Percentiles rank a stretch among this genome's conserved stretches.
phyloP scores from a whole-genome alignment of 148 eudicot genomes.

The Nyssa sinensis region DNA sequence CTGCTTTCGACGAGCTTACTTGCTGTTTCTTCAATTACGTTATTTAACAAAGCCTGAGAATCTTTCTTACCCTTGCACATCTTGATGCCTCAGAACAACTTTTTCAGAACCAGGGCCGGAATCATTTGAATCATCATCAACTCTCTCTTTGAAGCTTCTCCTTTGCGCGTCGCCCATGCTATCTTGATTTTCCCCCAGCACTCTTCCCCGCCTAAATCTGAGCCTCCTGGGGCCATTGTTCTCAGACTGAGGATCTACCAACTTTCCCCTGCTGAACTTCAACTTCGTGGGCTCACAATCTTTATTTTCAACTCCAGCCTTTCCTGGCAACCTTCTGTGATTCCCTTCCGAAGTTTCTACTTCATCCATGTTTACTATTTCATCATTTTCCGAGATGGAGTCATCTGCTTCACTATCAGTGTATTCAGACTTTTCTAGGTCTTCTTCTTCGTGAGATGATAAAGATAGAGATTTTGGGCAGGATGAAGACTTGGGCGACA shows the following conservation, averaged over 20 bases:
- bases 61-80: slow-evolving; percentile 63
- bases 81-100: slow-evolving; percentile 79
- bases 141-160: slow-evolving; percentile 34
- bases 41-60: slow-evolving; percentile 59
- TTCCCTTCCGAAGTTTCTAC: slow-evolving; percentile 21
- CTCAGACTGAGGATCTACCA: slow-evolving; percentile 48
- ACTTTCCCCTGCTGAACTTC: slow-evolving; percentile 70
- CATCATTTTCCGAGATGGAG: slow-evolving; percentile 25
- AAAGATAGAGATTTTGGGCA: slow-evolving; percentile 32
- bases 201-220: slow-evolving; percentile 43
- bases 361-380: slow-evolving; percentile 7
- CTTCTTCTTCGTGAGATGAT: slow-evolving; percentile 42
- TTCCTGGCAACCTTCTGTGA: slow-evolving; percentile 12
- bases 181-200: slow-evolving; percentile 30
- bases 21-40: slow-evolving; percentile 91
- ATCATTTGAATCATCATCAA: slow-evolving; percentile 18
- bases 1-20: slow-evolving; percentile 74
- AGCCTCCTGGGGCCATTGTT: slow-evolving; percentile 41
- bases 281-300: slow-evolving; percentile 34
- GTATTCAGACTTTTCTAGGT: slow-evolving; percentile 30
- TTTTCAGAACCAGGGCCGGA: slow-evolving; percentile 29
- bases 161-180: slow-evolving; percentile 22
- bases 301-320: slow-evolving; percentile 23
- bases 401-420: slow-evolving; percentile 42
- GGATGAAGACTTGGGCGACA: slow-evolving; percentile 38